Evolutionary conservation across 805 yeast genomes (phyloP).

Genomic region (Hanseniaspora singularis): DNA sequence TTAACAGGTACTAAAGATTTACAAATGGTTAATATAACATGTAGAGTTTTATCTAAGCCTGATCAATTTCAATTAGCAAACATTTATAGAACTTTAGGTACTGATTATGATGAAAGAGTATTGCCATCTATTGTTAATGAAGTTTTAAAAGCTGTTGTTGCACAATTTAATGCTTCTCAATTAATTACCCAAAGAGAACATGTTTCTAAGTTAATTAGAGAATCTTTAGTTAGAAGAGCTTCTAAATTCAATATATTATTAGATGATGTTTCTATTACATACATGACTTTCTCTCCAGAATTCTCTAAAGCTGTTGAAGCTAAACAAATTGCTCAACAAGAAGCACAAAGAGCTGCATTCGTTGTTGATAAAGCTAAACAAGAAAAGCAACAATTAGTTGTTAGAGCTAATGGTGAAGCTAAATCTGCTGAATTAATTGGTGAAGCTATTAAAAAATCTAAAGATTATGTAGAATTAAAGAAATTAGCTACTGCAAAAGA

Average conservation of each 20-base stretch:
- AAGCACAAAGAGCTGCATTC: constrained; percentile 96
- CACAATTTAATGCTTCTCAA: constrained; percentile 97
- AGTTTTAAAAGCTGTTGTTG: constrained; percentile 90
- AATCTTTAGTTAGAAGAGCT: constrained; percentile 83
- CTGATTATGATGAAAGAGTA: constrained; percentile 92
- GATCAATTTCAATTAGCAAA: constrained; percentile 64
- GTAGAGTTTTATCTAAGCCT: constrained; percentile 91
- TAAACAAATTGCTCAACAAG: constrained; percentile 98
- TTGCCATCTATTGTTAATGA: constrained; percentile 97
- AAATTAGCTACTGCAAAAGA: constrained; percentile 95
- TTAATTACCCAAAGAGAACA: constrained; percentile 97
- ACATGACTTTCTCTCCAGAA: constrained; percentile 95
- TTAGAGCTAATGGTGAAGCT: constrained; percentile 97
- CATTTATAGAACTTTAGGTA: constrained; percentile 84
- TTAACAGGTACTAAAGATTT: constrained; percentile 96
- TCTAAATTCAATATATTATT: constrained; percentile 71
- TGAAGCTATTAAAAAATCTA: constrained; percentile 94
- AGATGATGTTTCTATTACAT: constrained; percentile 94
- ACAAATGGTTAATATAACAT: constrained; percentile 98
- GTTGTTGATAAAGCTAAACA: constrained; percentile 94
- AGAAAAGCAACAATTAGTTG: constrained; percentile 94
- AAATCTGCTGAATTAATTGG: constrained; percentile 95
- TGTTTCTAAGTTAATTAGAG: constrained; percentile 83
- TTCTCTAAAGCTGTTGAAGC: constrained; percentile 97
- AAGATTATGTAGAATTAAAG: constrained; percentile 91